These are phyloP conservation scores for Pichia sp. DNA, from an alignment of 1,139 yeast genomes.

Conservation along the genomic window DNA sequence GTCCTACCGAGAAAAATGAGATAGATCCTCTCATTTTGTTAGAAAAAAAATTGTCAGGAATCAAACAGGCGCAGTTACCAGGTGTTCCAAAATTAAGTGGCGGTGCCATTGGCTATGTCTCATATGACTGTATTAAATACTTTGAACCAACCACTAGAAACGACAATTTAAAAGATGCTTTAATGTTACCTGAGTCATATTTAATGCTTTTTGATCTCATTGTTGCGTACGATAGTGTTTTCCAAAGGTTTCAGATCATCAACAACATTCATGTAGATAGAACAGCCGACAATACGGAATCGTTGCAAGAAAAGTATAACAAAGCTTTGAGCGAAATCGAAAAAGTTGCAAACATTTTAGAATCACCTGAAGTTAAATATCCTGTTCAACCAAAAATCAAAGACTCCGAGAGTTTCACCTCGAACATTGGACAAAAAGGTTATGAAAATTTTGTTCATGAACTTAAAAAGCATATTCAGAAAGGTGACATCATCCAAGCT, in stretches of 20 bases:
- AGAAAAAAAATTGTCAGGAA: constrained; percentile 64
- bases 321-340: constrained; percentile 56
- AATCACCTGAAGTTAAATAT: constrained; percentile 43
- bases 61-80: constrained; percentile 68
- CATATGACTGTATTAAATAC: constrained; percentile 93
- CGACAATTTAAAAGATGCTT: constrained; percentile 66
- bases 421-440: constrained; percentile 91
- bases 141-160: constrained; percentile 88
- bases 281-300: constrained; percentile 36
- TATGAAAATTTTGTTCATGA: constrained; percentile 75
- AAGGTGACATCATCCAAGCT: constrained; percentile 94
- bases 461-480: constrained; percentile 74
- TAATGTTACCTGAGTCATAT: constrained; percentile 84
- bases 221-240: constrained; percentile 90
- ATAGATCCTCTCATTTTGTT: constrained; percentile 76
- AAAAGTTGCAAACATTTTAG: constrained; percentile 50
- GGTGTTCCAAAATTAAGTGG: constrained; percentile 86
- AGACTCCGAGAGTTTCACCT: constrained; percentile 61
- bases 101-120: constrained; percentile 93
- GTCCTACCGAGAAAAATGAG: constrained; percentile 50
- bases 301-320: constrained; percentile 48
- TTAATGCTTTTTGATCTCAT: constrained; percentile 88
- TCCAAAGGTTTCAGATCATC: constrained; percentile 85
- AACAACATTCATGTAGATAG: constrained; percentile 59
- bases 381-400: constrained; percentile 75